A percentile compares a stretch with the other conserved stretches of the same genome.
These are phyloP conservation scores for Apiotrichum siamense DNA, from an alignment of 1,284 basidiomycete species.

Conservation along the genomic window DNA sequence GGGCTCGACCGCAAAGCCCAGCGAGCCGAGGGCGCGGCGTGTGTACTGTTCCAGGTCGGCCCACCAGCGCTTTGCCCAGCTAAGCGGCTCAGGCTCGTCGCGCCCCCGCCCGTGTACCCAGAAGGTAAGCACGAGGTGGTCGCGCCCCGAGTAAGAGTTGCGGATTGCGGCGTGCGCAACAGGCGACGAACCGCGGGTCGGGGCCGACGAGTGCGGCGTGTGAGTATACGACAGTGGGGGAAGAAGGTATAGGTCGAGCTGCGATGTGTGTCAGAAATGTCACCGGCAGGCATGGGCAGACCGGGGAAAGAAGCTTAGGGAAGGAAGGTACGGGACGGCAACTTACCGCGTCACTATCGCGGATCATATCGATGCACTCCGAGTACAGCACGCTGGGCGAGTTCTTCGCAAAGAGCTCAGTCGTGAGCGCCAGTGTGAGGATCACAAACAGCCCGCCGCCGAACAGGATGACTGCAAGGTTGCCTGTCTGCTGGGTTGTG, in stretches of 20 bases:
- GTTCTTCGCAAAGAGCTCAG: conserved; percentile 86
- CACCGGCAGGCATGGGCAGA: too few relatives aligned
- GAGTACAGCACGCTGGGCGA: conserved; percentile 84
- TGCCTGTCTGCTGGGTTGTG: conserved; percentile 71
- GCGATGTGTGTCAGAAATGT: background rate
- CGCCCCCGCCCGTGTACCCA: conserved; percentile 44
- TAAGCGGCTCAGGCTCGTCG: conserved; percentile 38
- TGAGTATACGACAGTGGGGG: conserved; percentile 46
- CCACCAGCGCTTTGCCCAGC: conserved; percentile 12
- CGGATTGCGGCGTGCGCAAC: conserved; percentile 35
- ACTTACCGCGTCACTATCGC: conserved; percentile 61
- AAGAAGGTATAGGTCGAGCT: conserved; percentile 45
- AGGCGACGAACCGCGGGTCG: conserved; percentile 39
- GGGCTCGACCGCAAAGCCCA: conserved; percentile 11
- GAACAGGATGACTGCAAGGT: conserved; percentile 72
- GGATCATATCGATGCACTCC: conserved; percentile 77
- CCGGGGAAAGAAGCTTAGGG: too few relatives aligned
- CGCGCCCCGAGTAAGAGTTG: conserved; percentile 38
- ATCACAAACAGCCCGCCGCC: conserved; percentile 75
- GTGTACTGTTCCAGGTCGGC: background rate
- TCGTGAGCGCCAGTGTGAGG: conserved; percentile 74
- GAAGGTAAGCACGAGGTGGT: conserved; percentile 46
- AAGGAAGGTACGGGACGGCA: too few relatives aligned
- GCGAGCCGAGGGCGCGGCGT: background rate
- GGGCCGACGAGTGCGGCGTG: conserved; percentile 38